phyloP scores from a whole-genome alignment of 805 yeast species.

The Saccharomycopsis babjevae region DNA sequence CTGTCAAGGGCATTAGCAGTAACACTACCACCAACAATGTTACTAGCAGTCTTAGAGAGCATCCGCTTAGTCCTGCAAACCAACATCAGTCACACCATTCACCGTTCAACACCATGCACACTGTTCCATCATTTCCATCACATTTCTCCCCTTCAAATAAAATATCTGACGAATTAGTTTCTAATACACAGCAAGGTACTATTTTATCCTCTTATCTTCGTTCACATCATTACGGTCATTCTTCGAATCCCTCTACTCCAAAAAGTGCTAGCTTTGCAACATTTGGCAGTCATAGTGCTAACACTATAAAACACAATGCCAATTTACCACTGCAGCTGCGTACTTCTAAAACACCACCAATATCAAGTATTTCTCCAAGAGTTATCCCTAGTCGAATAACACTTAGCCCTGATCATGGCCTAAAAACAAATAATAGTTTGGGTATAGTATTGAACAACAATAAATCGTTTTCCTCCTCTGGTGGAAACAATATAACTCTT shows the following conservation, averaged over 20 bases:
- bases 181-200: slow-evolving; percentile 1
- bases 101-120: background rate
- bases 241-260: slow-evolving; percentile 7
- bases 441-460: background rate
- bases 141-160: background rate
- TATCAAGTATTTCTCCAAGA: background rate
- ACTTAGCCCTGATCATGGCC: background rate
- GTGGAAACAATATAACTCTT: background rate
- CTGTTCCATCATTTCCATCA: background rate
- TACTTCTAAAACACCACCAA: background rate
- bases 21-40: background rate
- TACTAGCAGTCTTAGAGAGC: background rate
- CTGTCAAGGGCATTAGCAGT: background rate
- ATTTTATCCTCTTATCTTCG: background rate
- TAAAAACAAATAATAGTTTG: background rate
- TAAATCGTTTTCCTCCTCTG: background rate
- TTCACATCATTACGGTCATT: background rate
- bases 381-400: background rate
- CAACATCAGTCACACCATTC: background rate
- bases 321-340: background rate
- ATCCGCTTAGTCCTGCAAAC: background rate
- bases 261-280: background rate
- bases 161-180: background rate
- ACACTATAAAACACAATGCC: background rate
- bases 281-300: background rate